Evolutionary conservation across 1,139 yeast species (phyloP), one percentile per base, ranked within the genome.

Genomic region (Arxiozyma slooffiae): DNA sequence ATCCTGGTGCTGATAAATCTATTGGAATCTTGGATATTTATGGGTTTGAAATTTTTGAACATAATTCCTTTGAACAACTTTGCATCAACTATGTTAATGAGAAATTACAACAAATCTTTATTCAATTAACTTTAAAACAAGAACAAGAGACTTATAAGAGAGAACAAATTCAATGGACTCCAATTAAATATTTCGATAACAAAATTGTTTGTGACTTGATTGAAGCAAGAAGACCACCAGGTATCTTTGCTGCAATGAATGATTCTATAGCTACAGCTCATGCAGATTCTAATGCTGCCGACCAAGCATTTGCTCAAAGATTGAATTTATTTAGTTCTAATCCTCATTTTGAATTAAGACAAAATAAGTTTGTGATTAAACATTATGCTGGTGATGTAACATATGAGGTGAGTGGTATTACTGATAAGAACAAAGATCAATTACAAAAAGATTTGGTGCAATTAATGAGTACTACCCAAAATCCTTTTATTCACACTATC

Each of bases 311-410:
- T 69, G 86, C 94, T 38, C 96, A 89, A 74, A 79, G 97, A 70
- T 76, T 92, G 61, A 86, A 89, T 57, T 76, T 88, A 81, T 86
- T 94, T 52, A 75, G 90, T 3, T 71, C 78, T 38, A 90, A 90
- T 67, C 83, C 85, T 41, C 95, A 94, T 68, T 89, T 94, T 63
- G 97, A 90, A 64, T 80, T 87, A 60, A 82, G 98, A 62, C 83
- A 87, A 57, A 81, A 83, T 44, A 90, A 92, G 67, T 94, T 94
- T 59, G 74, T 94, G 55, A 82, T 94, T 63, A 90, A 88, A 71
- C 99, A 94, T 70, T 94, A 94, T 71, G 98, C 98, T 37, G 98
- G 98, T 65, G 98, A 94, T 71, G 99, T 94, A 48, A 85, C 90
- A 37, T 94, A 94, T 64, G 96, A 90, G 57, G 83, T 90, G 51